Evolutionary conservation across 805 yeast species (phyloP), one percentile per base, ranked within the genome.

Genomic region (Candida argentea): DNA sequence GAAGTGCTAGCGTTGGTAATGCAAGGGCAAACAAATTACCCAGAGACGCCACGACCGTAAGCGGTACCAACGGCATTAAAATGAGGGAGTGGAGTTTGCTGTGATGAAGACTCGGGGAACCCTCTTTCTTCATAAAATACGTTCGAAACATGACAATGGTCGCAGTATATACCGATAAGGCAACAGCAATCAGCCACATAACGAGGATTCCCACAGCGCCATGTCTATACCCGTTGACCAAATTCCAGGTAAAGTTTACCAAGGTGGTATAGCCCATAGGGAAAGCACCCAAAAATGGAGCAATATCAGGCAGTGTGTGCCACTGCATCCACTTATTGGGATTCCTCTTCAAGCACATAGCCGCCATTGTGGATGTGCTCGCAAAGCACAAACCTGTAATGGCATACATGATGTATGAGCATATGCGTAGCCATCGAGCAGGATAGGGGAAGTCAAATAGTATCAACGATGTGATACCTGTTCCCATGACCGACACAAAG

Each of bases 401-500:
- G 6, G 67, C 77, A 60, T 76, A 85, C 63, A 74, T 66, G 4
- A 82, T 62, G 16, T 70, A 56, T 3, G 85, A 78, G 30, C 76
- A 57, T 3, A 65, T 46, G 24, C 55, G 42, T 20, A 79, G 55
- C 85, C 86, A 77, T 7, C 55, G 48, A 1, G 75, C 67, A 2
- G 62, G 65, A 43, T 71, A 80, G 0, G 94, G 85, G 47, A 78
- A 85, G 19, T 59, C 48, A 48, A 72, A 67, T 20, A 86, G 57
- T 4, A 83, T 55, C 21, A 69, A 48, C 4, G 82, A 58, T 1
- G 83, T 57, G 22, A 85, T 81, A 2, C 95, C 94, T 3, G 78
- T 68, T 2, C 94, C 95, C 95, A 86, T 86, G n/a, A 76, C 69
- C 27, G 73, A 61, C 15, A 80, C 77, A 52, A 76, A 84, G 65